Conservation (phyloP, 768 basidiomycete genomes). For the Auriscalpium orientale region DNA sequence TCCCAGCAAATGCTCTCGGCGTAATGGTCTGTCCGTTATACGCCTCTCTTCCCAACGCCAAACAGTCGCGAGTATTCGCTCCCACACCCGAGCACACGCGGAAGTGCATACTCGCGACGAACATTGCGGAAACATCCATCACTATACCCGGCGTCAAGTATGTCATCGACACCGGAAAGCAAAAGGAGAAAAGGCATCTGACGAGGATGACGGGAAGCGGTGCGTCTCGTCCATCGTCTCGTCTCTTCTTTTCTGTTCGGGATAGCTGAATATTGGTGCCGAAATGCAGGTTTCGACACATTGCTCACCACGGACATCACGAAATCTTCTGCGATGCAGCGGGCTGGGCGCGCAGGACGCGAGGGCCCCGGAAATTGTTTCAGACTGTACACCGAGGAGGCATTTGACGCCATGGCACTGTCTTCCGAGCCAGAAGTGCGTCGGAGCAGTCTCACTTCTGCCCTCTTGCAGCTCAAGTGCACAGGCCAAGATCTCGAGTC, state of each 20-base stretch:
- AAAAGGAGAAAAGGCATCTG: constrained; percentile 89
- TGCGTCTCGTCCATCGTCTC: constrained; percentile 18
- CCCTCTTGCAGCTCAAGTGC: constrained; percentile 80
- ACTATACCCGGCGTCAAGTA: constrained; percentile 95
- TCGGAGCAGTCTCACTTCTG: constrained; percentile 76
- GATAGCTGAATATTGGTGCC: not conserved
- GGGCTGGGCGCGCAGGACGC: constrained; percentile 95
- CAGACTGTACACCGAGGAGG: constrained; percentile 82
- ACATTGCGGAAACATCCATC: constrained; percentile 96
- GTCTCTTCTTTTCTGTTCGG: not conserved
- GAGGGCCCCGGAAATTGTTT: constrained; percentile 89
- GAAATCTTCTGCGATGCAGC: constrained; percentile 85
- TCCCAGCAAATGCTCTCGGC: constrained; percentile 45
- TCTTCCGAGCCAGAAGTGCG: constrained; percentile 86
- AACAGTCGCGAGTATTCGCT: constrained; percentile 74
- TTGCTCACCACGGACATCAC: constrained; percentile 77
- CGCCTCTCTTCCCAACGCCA: constrained; percentile 70
- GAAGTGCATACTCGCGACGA: constrained; percentile 93
- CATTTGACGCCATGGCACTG: constrained; percentile 57
- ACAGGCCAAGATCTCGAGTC: constrained; percentile 73
- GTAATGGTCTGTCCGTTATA: constrained; percentile 78
- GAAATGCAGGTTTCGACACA: constrained; percentile 74
- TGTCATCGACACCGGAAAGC: constrained; percentile 93
- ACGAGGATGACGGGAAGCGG: constrained; percentile 64
- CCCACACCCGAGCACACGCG: constrained; percentile 59